Evolutionary conservation across 2,329 filamentous ascomycete genomes (phyloP).

Genomic region (Sporothrix mexicana): DNA sequence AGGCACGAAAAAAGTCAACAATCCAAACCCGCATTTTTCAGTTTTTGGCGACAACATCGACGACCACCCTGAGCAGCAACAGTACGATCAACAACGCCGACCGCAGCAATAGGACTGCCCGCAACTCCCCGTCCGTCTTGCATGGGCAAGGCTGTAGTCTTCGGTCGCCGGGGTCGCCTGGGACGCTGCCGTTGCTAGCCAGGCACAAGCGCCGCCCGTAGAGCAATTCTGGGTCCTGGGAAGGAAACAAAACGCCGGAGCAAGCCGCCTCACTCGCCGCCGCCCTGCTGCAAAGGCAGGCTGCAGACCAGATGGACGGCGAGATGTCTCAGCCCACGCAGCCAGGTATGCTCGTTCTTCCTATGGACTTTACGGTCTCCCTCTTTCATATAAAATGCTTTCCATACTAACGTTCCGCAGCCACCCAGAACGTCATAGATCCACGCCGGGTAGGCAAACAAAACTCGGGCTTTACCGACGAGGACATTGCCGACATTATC

Average conservation of each 20-base stretch:
- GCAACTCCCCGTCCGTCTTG: not conserved
- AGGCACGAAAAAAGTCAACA: conserved; percentile 19
- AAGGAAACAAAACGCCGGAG: not conserved
- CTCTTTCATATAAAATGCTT: not conserved
- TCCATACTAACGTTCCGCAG: conserved; percentile 41
- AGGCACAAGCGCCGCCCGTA: conserved; percentile 23
- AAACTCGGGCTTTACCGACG: conserved; percentile 80
- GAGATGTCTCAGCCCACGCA: conserved; percentile 39
- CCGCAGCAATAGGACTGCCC: not conserved
- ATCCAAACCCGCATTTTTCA: conserved; percentile 2
- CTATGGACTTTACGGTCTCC: not conserved
- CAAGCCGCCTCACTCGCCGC: not conserved
- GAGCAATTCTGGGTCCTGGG: no score
- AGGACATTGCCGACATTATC: conserved; percentile 86
- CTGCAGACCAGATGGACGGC: conserved; percentile 35
- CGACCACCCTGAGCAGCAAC: not conserved
- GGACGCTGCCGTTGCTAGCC: conserved; percentile 19
- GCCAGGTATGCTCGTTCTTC: conserved; percentile 33
- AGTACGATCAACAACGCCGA: not conserved
- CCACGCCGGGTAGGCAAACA: conserved; percentile 78
- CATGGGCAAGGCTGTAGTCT: conserved; percentile 23
- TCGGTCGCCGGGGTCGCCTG: conserved; percentile 27
- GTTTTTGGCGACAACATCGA: not conserved
- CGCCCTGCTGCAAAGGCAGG: conserved; percentile 14
- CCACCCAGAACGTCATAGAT: conserved; percentile 81